Percentiles rank a stretch among this genome's conserved stretches.
Conservation (phyloP, 192 early-diverging fungal genomes). For the Rhizoclosmatium sp. region DNA sequence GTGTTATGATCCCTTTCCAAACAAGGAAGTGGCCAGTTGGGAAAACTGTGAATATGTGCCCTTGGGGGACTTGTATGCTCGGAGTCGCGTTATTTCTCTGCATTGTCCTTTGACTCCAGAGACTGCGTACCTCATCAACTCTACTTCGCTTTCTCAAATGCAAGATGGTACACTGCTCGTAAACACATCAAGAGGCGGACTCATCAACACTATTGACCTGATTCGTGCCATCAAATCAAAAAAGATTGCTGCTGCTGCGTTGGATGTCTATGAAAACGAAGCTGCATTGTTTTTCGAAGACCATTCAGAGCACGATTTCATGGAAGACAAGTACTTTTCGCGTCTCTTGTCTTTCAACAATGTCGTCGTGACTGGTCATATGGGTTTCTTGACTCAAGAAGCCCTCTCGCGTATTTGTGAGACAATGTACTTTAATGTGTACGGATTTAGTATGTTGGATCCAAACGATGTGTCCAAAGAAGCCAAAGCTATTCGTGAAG, state of each 20-base stretch:
- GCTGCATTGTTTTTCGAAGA: conserved; percentile 49
- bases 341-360: conserved; percentile 53
- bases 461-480: background rate
- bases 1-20: conserved; percentile 52
- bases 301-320: conserved; percentile 20
- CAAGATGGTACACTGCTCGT: conserved; percentile 50
- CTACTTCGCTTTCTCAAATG: conserved; percentile 46
- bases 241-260: conserved; percentile 47
- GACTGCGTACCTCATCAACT: conserved; percentile 52
- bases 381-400: conserved; percentile 58
- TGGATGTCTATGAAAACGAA: conserved; percentile 61
- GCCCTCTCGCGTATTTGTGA: conserved; percentile 46
- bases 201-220: conserved; percentile 49
- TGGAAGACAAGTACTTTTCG: conserved; percentile 52
- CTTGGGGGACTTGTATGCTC: conserved; percentile 44
- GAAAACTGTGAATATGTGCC: conserved; percentile 39
- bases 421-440: conserved; percentile 45
- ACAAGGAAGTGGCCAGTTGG: conserved; percentile 34
- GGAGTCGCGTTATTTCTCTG: conserved; percentile 51
- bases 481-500: background rate
- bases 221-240: conserved; percentile 52
- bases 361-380: conserved; percentile 56
- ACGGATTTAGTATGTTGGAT: conserved; percentile 33
- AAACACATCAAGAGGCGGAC: conserved; percentile 53
- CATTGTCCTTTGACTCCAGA: conserved; percentile 51